Percentiles rank a stretch among this genome's conserved stretches.
Conservation (phyloP, 2,329 filamentous ascomycete genomes). For the Immersiporthe knoxdaviesiana region DNA sequence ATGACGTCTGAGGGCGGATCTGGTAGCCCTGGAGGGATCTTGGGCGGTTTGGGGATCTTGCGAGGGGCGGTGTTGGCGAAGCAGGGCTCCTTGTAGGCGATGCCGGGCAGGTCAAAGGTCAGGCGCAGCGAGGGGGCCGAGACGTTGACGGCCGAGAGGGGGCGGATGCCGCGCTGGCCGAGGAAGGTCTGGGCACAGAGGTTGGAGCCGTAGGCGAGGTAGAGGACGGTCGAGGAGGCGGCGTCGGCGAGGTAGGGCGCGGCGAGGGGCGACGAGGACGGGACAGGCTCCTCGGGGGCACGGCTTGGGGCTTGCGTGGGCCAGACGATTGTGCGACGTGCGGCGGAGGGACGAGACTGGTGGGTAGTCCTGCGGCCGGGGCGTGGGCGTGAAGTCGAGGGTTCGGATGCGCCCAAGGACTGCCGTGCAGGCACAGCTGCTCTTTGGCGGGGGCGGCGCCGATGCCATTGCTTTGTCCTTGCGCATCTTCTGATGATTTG, state of each 20-base stretch:
- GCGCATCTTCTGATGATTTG: not conserved
- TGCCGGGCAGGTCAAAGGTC: constrained; percentile 81
- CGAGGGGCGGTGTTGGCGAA: constrained; percentile 80
- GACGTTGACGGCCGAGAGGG: constrained; percentile 80
- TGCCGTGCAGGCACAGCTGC: constrained; percentile 9
- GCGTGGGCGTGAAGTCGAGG: constrained; percentile 14
- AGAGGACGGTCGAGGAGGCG: constrained; percentile 61
- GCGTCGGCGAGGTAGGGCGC: constrained; percentile 30
- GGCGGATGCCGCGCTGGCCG: constrained; percentile 75
- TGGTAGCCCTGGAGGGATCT: constrained; percentile 37
- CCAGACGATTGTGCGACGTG: constrained; percentile 45
- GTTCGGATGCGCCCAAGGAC: constrained; percentile 16
- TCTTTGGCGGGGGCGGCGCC: constrained; percentile 4
- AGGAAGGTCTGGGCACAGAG: constrained; percentile 79
- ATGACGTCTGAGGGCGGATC: constrained; percentile 38
- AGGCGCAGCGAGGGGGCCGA: constrained; percentile 77
- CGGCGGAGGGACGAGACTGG: constrained; percentile 40
- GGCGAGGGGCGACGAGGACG: constrained; percentile 35
- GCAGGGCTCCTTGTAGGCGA: constrained; percentile 88
- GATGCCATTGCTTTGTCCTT: not conserved
- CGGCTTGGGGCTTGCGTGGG: constrained; percentile 33
- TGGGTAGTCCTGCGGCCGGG: constrained; percentile 30
- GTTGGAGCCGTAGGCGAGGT: constrained; percentile 92
- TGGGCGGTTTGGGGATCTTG: constrained; percentile 50
- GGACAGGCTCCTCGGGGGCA: constrained; percentile 33